These are phyloP conservation scores for Lepraria neglecta DNA, from an alignment of 495 filamentous ascomycete genomes.

Conservation along the genomic window DNA sequence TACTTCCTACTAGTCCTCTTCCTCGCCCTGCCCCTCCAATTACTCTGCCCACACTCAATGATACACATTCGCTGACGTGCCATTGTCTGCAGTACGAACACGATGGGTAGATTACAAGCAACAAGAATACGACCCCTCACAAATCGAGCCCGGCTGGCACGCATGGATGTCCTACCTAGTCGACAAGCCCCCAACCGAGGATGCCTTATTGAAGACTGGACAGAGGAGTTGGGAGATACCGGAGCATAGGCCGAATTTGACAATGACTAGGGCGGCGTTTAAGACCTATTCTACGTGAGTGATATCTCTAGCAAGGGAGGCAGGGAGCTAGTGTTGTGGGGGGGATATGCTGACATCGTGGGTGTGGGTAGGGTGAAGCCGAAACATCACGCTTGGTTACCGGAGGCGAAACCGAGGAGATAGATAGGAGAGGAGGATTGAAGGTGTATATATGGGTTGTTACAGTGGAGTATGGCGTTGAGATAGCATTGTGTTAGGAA, in stretches of 20 bases:
- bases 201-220: slow-evolving; percentile 61
- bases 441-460: slow-evolving; percentile 2
- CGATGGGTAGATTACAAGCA: slow-evolving; percentile 97
- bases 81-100: slow-evolving; percentile 63
- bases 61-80: too few relatives aligned
- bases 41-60: neutral
- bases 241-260: slow-evolving; percentile 69
- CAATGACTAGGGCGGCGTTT: slow-evolving; percentile 68
- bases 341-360: neutral
- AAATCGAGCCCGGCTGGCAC: slow-evolving; percentile 97
- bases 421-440: neutral
- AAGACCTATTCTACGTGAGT: slow-evolving; percentile 85
- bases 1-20: neutral
- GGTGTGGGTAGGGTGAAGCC: slow-evolving; percentile 35
- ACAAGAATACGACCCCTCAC: slow-evolving; percentile 73
- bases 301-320: neutral
- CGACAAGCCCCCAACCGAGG: slow-evolving; percentile 74
- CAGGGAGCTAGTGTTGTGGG: neutral
- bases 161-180: slow-evolving; percentile 93
- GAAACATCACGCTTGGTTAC: slow-evolving; percentile 43
- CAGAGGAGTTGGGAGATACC: slow-evolving; percentile 67
- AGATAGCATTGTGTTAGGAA: neutral
- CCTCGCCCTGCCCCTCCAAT: neutral
- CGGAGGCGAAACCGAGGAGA: slow-evolving; percentile 36
- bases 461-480: slow-evolving; percentile 1